Base-by-base conservation (phyloP, 345 rosid species). In the Camelina sativa region DNA sequence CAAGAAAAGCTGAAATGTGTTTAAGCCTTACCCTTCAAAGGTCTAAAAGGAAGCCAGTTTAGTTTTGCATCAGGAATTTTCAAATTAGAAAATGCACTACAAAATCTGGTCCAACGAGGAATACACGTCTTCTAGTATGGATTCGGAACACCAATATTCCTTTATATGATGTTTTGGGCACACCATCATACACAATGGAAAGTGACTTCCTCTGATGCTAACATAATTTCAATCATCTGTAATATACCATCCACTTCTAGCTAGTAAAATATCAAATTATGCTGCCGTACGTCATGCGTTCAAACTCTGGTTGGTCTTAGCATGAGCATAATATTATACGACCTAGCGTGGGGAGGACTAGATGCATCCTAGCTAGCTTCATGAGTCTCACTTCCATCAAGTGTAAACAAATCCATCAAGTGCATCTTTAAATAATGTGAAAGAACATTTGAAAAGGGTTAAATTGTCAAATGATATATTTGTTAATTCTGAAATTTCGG, bases 91-190 rank as follows among this genome's bases (percentile, higher is more conserved):
- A 85, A 76, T 80, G 81, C 77, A 47, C 44, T 0, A 82, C 55
- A 55, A 93, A 89, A 59, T 85, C 82, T 6, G 88, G 86, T 60
- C 86, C 86, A 40, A 89, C 85, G 13, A 92, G 86, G 80, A 88
- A 85, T 55, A 92, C 62, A 12, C 87, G 82, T 62, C 82, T 84
- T 69, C 82, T 59, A 20, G 86, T 77, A 17, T 82, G 86, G 79
- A 80, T 64, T 43, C 92, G 82, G 82, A 89, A 86, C 75, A 86
- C 82, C 53, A 92, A 89, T 12, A 88, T 83, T 75, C 92, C 88
- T 78, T 89, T 86, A 73, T 88, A 89, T 57, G 96, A 85, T 68
- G 92, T 83, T 82, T 96, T 86, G 10, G 93, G 92, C 38, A 92
- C 73, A 80, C 93, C 96, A 62, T 87, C 96, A 90, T 92, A 73